Conservation (phyloP, 148 eudicot species). For the Vaccinium macrocarpon region DNA sequence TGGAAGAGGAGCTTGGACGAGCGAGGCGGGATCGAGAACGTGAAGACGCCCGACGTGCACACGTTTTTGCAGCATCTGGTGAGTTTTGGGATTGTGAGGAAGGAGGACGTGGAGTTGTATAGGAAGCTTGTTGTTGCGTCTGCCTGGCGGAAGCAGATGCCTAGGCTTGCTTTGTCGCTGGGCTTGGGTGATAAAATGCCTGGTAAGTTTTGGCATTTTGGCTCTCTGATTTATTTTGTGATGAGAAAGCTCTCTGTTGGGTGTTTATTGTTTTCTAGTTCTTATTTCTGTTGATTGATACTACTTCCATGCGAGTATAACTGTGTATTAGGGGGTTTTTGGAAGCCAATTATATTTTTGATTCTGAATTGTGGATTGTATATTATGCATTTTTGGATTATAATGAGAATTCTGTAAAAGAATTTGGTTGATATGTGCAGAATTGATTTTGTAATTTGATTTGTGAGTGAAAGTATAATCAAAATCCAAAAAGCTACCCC, state of each 20-base stretch:
- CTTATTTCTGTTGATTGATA: not conserved
- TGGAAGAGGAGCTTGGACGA: constrained; percentile 91
- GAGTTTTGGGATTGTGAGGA: constrained; percentile 86
- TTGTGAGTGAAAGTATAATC: no score
- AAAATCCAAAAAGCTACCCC: no score
- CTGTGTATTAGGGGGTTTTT: not conserved
- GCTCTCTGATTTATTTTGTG: constrained; percentile 3
- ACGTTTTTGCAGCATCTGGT: constrained; percentile 91
- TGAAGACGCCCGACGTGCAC: constrained; percentile 92
- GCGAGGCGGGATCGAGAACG: constrained; percentile 91
- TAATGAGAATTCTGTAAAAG: no score
- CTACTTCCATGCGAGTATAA: not conserved
- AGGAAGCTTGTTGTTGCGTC: constrained; percentile 89
- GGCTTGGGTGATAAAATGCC: constrained; percentile 90
- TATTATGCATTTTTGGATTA: no score
- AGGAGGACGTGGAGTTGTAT: constrained; percentile 75
- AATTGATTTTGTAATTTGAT: no score
- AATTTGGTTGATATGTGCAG: no score
- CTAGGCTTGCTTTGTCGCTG: constrained; percentile 92
- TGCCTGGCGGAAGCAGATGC: constrained; percentile 99
- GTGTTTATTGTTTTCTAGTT: constrained; percentile 16
- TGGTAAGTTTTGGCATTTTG: constrained; percentile 40
- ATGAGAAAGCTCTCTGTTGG: constrained; percentile 8
- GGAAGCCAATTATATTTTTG: no score
- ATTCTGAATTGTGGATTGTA: no score